Evolutionary conservation across 106 monocot species (phyloP).

Genomic region (Hemerocallis citrina): DNA sequence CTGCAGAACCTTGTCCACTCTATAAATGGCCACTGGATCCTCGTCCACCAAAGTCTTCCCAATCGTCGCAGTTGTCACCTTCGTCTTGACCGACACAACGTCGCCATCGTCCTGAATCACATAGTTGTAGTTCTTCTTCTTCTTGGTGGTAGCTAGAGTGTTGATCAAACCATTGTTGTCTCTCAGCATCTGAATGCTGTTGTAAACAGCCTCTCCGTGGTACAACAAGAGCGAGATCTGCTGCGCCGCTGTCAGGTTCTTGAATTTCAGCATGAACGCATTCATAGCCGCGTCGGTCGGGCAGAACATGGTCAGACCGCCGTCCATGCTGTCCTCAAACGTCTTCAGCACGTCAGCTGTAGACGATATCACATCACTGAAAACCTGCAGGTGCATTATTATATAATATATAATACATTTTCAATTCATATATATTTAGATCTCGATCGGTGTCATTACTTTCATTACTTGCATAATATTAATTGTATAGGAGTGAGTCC

Average conservation of each 20-base stretch:
- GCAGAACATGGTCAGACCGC: slow-evolving; percentile 78
- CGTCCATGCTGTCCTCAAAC: slow-evolving; percentile 35
- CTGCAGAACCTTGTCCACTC: slow-evolving; percentile 31
- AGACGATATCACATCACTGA: slow-evolving; percentile 45
- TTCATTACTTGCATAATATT: too few species aligned
- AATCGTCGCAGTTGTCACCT: slow-evolving; percentile 13
- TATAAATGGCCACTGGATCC: slow-evolving; percentile 28
- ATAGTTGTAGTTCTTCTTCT: slow-evolving; percentile 16
- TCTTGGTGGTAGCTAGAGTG: slow-evolving; percentile 39
- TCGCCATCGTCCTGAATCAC: slow-evolving; percentile 21
- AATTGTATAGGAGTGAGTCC: too few species aligned
- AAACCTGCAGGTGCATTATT: too few species aligned
- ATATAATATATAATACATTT: too few species aligned
- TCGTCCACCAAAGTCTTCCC: slow-evolving; percentile 21
- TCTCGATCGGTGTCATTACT: too few species aligned
- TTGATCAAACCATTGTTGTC: slow-evolving; percentile 55
- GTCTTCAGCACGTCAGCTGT: slow-evolving; percentile 34
- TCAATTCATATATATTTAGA: too few species aligned
- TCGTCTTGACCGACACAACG: slow-evolving; percentile 23
- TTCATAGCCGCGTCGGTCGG: slow-evolving; percentile 57
- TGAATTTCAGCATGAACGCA: slow-evolving; percentile 53
- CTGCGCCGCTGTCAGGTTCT: slow-evolving; percentile 58
- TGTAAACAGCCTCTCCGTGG: slow-evolving; percentile 76
- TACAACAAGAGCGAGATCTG: slow-evolving; percentile 65
- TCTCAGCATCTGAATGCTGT: slow-evolving; percentile 50